Evolutionary conservation across 495 filamentous ascomycete genomes (phyloP).

Genomic region (Penicillium verhagenii): DNA sequence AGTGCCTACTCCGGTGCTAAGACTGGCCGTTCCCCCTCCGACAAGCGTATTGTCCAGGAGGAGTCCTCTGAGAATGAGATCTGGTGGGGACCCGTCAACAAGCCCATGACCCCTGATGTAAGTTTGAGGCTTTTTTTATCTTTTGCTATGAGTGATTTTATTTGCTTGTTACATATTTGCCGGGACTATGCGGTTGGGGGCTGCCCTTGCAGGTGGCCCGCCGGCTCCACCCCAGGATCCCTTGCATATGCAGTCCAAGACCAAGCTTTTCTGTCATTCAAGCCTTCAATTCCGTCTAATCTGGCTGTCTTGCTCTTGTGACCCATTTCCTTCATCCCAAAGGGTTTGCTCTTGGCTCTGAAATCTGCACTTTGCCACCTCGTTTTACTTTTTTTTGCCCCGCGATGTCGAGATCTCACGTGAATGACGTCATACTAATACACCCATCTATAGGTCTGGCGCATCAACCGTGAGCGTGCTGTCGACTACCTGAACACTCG

Average conservation of each 20-base stretch:
- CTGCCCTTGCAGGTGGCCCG: conserved; percentile 33
- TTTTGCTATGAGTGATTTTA: conserved; percentile 22
- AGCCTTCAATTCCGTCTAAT: conserved; percentile 4
- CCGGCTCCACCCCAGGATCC: conserved; percentile 20
- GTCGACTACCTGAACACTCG: conserved; percentile 98
- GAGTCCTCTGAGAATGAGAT: conserved; percentile 82
- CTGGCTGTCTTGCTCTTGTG: background rate
- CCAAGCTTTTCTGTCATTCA: conserved; percentile 39
- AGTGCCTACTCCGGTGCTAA: conserved; percentile 98
- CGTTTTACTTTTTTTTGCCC: conserved; percentile 7
- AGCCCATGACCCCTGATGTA: conserved; percentile 97
- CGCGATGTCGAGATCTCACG: conserved; percentile 25
- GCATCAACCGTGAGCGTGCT: conserved; percentile 98
- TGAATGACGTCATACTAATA: conserved; percentile 40
- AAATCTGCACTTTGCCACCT: too few relatives aligned
- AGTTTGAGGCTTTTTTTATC: conserved; percentile 40
- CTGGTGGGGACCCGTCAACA: conserved; percentile 99
- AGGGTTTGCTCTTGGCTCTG: background rate
- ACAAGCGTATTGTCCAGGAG: conserved; percentile 97
- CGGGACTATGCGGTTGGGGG: conserved; percentile 8
- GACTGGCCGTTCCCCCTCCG: conserved; percentile 92
- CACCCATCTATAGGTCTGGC: conserved; percentile 76
- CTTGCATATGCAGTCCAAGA: conserved; percentile 26
- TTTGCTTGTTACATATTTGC: conserved; percentile 16
- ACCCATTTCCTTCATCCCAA: background rate